Evolutionary conservation across 148 eudicot species (phyloP).

Genomic region (Fallopia convolvulus): DNA sequence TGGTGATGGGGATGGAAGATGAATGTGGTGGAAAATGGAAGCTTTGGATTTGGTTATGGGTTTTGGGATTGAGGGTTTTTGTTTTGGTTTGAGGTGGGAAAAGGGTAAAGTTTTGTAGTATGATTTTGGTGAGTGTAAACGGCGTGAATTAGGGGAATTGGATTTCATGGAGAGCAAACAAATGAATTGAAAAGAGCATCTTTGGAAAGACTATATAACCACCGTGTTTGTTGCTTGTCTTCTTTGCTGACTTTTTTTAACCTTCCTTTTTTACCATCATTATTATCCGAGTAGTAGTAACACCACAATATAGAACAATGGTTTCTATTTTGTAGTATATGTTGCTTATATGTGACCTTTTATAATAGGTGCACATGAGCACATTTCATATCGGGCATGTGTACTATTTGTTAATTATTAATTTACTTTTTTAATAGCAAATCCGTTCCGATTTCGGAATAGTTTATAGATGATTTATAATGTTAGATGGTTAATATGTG

Average conservation of each 20-base stretch:
- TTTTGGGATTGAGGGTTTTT: neutral
- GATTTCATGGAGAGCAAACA: constrained; percentile 14
- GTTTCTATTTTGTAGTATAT: neutral
- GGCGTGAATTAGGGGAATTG: constrained; percentile 59
- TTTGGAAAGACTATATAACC: constrained; percentile 1
- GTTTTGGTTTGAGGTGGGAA: constrained; percentile 13
- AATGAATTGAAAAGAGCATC: neutral
- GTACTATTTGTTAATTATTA: too few relatives aligned
- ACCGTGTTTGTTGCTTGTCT: constrained; percentile 5
- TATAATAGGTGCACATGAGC: too few relatives aligned
- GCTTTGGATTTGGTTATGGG: neutral
- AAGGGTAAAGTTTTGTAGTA: constrained; percentile 15
- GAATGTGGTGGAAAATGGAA: constrained; percentile 15
- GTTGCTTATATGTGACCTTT: neutral
- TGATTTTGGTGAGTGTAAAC: constrained; percentile 27
- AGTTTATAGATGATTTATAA: too few relatives aligned
- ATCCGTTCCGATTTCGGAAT: too few relatives aligned
- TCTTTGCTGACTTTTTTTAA: constrained; percentile 8
- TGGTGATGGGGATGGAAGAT: constrained; percentile 8
- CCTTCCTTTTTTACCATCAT: neutral
- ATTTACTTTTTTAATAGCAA: too few relatives aligned
- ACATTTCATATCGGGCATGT: neutral
- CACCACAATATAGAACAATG: neutral
- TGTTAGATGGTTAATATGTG: too few relatives aligned
- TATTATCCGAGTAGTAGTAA: neutral